These are phyloP conservation scores for Dactylellina sp. DNA, from an alignment of 2,329 filamentous ascomycete genomes.

Conservation along the genomic window DNA sequence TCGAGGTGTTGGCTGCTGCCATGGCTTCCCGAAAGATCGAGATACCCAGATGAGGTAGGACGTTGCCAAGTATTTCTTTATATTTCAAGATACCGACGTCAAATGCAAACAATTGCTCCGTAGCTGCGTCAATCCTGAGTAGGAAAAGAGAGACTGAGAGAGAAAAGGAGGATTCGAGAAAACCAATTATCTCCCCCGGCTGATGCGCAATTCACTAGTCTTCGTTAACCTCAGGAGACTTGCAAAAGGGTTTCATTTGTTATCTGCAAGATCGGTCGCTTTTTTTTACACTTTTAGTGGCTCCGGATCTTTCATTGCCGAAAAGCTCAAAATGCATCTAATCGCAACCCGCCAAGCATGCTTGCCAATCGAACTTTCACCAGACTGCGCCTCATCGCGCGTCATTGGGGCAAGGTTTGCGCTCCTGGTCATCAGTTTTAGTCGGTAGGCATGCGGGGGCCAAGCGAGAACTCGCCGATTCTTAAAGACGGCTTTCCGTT, in stretches of 20 bases:
- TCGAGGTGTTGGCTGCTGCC: slow-evolving; percentile 35
- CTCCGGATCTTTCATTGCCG: slow-evolving; percentile 31
- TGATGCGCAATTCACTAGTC: neutral
- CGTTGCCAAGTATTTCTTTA: neutral
- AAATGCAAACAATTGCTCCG: neutral
- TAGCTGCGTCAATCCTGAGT: neutral
- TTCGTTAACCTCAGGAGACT: neutral
- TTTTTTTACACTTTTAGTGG: slow-evolving; percentile 21
- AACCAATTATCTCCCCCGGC: neutral
- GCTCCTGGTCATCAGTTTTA: slow-evolving; percentile 5
- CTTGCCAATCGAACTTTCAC: slow-evolving; percentile 17
- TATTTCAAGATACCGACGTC: no score
- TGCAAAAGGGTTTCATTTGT: no score
- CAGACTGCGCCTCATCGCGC: slow-evolving; percentile 37
- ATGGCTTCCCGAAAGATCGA: slow-evolving; percentile 15
- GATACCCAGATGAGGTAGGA: slow-evolving; percentile 9
- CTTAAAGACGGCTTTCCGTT: no score
- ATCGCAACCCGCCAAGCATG: slow-evolving; percentile 30
- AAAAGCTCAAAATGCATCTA: slow-evolving; percentile 28
- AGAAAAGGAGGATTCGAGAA: neutral
- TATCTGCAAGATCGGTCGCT: no score
- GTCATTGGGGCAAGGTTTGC: slow-evolving; percentile 28
- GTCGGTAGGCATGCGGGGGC: slow-evolving; percentile 4
- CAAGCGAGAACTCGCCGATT: slow-evolving; percentile 18
- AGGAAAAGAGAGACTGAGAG: neutral